These are phyloP conservation scores for Maudiozyma bulderi DNA, from an alignment of 805 yeast species.

Conservation along the genomic window DNA sequence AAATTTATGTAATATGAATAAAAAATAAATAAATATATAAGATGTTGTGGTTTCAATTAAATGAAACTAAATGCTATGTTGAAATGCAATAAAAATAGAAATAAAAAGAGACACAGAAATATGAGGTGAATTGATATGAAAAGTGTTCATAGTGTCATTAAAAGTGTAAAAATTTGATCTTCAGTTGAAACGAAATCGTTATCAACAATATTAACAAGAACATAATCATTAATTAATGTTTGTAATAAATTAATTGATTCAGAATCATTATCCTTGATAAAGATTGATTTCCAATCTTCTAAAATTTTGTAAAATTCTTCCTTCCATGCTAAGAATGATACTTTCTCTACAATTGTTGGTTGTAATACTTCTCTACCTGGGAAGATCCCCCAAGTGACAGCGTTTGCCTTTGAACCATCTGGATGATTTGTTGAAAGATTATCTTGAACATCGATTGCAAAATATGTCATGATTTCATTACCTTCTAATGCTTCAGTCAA, in stretches of 20 bases:
- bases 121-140: not conserved
- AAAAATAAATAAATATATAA: not conserved
- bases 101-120: not conserved
- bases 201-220: conserved; percentile 81
- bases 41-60: not conserved
- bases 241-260: conserved; percentile 20
- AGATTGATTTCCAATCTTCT: conserved; percentile 64
- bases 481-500: conserved; percentile 28
- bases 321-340: conserved; percentile 92
- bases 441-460: conserved; percentile 56
- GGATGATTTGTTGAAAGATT: conserved; percentile 58
- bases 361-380: conserved; percentile 92
- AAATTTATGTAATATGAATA: conserved; percentile 1
- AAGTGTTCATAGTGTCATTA: conserved; percentile 19
- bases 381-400: conserved; percentile 97
- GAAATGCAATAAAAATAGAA: conserved; percentile 2
- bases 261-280: conserved; percentile 30
- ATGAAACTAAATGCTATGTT: conserved; percentile 7
- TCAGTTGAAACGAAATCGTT: conserved; percentile 58
- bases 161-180: conserved; percentile 46
- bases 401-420: conserved; percentile 67
- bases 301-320: conserved; percentile 85
- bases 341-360: conserved; percentile 90
- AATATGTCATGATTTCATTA: conserved; percentile 57
- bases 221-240: conserved; percentile 42